Percentiles rank a stretch among this genome's conserved stretches.
Conservation (phyloP, 176 grass and related monocot species). For the Carex parvula region DNA sequence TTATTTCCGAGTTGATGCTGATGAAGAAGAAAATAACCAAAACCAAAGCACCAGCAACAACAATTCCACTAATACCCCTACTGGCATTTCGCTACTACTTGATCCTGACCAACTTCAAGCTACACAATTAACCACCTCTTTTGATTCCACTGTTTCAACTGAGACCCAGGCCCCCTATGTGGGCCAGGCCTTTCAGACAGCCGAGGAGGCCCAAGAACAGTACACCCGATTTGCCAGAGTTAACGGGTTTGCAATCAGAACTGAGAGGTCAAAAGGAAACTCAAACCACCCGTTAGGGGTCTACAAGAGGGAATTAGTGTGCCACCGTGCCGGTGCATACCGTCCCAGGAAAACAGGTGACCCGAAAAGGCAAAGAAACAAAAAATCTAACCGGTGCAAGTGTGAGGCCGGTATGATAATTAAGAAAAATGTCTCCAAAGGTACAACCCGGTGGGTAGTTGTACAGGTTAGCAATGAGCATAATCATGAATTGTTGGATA, state of each 20-base stretch:
- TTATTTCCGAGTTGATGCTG: slow-evolving; percentile 28
- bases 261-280: slow-evolving; percentile 52
- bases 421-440: slow-evolving; percentile 49
- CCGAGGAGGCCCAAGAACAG: slow-evolving; percentile 44
- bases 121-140: slow-evolving; percentile 9
- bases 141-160: slow-evolving; percentile 3
- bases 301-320: slow-evolving; percentile 50
- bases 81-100: neutral
- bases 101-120: neutral
- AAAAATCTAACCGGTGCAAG: slow-evolving; percentile 44
- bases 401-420: slow-evolving; percentile 57
- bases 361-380: slow-evolving; percentile 45
- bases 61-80: neutral
- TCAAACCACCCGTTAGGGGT: slow-evolving; percentile 42
- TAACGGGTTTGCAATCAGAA: slow-evolving; percentile 46
- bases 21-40: slow-evolving; percentile 36
- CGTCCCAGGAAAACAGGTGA: slow-evolving; percentile 39
- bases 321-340: slow-evolving; percentile 44
- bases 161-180: slow-evolving; percentile 31
- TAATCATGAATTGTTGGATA: slow-evolving; percentile 51
- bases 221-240: slow-evolving; percentile 44
- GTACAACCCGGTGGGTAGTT: slow-evolving; percentile 33
- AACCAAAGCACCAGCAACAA: neutral
- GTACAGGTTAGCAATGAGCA: slow-evolving; percentile 48
- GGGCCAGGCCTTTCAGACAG: slow-evolving; percentile 42